These are phyloP conservation scores for Pterocarpus santalinus DNA, from an alignment of 306 rosid species.

Conservation along the genomic window DNA sequence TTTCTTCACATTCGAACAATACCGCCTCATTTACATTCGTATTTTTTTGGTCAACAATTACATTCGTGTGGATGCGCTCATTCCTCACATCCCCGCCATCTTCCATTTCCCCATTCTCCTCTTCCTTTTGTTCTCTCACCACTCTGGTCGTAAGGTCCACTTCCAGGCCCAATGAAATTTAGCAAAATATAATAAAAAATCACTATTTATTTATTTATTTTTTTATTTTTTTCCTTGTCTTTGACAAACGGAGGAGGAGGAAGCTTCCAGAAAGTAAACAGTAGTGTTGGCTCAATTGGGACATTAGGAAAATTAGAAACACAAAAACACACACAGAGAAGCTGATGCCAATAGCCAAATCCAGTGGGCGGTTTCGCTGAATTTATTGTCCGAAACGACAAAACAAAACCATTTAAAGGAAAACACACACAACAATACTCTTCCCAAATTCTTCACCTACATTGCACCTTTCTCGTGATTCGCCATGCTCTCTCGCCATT, in stretches of 20 bases:
- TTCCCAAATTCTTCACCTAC: background rate
- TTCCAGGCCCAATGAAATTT: no score
- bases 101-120: no score
- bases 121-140: no score
- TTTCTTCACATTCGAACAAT: no score
- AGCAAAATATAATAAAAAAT: no score
- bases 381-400: background rate
- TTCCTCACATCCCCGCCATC: no score
- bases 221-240: no score
- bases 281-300: background rate
- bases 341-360: background rate
- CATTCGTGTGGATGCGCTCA: no score
- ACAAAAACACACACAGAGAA: background rate
- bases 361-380: slow-evolving; percentile 1
- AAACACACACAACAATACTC: background rate
- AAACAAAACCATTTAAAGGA: background rate
- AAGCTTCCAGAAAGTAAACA: slow-evolving; percentile 3
- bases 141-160: no score
- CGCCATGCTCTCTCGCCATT: slow-evolving; percentile 55
- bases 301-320: background rate
- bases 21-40: no score
- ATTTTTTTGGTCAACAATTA: no score
- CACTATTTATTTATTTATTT: no score
- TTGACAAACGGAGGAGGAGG: background rate
- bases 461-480: background rate